Conservation (phyloP, 805 yeast genomes). For the Candida ascalaphidarum region DNA sequence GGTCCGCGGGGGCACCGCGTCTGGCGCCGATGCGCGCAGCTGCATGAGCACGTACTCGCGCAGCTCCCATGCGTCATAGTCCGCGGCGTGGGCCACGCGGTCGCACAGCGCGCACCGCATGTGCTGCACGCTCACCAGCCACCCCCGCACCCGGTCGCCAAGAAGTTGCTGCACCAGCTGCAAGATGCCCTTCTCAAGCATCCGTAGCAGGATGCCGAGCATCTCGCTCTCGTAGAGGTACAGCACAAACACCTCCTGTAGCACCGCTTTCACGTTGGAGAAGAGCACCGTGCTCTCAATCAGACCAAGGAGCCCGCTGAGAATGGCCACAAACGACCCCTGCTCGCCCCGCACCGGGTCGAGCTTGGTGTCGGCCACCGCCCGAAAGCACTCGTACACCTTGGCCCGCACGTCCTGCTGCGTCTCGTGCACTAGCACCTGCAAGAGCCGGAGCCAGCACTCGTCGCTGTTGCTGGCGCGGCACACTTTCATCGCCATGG, state of each 20-base stretch:
- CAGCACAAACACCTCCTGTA: conserved; percentile 56
- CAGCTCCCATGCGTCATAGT: conserved; percentile 55
- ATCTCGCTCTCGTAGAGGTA: conserved; percentile 57
- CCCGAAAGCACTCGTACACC: not conserved
- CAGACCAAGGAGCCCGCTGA: conserved; percentile 47
- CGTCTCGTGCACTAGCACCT: too few species aligned
- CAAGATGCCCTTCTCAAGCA: conserved; percentile 53
- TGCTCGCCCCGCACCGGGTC: conserved; percentile 2
- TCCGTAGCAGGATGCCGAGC: conserved; percentile 38
- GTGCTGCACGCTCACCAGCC: too few species aligned
- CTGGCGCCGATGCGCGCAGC: too few species aligned
- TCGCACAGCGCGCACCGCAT: conserved; percentile 74
- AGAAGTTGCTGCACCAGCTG: too few species aligned
- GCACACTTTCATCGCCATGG: too few species aligned
- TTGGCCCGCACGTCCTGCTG: too few species aligned
- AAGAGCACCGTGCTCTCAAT: conserved; percentile 37
- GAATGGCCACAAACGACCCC: conserved; percentile 43
- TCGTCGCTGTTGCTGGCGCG: too few species aligned
- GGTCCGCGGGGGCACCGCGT: too few species aligned
- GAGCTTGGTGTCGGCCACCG: not conserved
- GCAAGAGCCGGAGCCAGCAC: too few species aligned
- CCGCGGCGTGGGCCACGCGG: conserved; percentile 45
- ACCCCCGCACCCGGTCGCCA: too few species aligned
- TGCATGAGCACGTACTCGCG: too few species aligned
- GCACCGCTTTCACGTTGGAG: conserved; percentile 49